phyloP scores from a whole-genome alignment of 73 alveolate genomes.

The Tetrahymena borealis region DNA sequence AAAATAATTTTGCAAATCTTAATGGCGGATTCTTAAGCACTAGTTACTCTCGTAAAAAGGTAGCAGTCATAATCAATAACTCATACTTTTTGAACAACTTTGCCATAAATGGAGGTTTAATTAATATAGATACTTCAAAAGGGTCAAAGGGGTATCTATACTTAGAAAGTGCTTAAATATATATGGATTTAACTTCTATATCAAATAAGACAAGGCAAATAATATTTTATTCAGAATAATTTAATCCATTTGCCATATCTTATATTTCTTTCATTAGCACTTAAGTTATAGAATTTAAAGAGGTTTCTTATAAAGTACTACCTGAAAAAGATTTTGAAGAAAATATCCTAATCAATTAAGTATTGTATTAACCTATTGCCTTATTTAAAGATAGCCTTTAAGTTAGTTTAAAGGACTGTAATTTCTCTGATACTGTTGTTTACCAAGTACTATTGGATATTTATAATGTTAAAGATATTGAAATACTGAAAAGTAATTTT shows the following conservation, averaged over 20 bases:
- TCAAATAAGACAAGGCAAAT: neutral
- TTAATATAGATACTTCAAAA: neutral
- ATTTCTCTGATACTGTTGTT: neutral
- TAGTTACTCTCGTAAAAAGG: neutral
- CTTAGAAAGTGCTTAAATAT: neutral
- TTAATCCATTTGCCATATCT: neutral
- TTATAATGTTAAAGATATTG: neutral
- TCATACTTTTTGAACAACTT: neutral
- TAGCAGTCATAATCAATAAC: neutral
- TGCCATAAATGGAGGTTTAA: neutral
- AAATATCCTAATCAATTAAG: neutral
- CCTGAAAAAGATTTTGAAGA: neutral
- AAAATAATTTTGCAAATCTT: neutral
- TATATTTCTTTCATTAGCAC: neutral
- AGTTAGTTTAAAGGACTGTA: neutral
- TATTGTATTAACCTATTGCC: too few species aligned
- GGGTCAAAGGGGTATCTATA: neutral
- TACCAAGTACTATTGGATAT: neutral
- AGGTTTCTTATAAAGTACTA: neutral
- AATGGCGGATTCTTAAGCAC: neutral
- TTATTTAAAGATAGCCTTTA: too few species aligned
- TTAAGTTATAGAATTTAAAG: neutral
- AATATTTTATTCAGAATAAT: neutral
- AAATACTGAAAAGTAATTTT: neutral
- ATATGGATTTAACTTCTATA: neutral